Conservation (phyloP, 345 rosid genomes). For the Hibiscus mutabilis region DNA sequence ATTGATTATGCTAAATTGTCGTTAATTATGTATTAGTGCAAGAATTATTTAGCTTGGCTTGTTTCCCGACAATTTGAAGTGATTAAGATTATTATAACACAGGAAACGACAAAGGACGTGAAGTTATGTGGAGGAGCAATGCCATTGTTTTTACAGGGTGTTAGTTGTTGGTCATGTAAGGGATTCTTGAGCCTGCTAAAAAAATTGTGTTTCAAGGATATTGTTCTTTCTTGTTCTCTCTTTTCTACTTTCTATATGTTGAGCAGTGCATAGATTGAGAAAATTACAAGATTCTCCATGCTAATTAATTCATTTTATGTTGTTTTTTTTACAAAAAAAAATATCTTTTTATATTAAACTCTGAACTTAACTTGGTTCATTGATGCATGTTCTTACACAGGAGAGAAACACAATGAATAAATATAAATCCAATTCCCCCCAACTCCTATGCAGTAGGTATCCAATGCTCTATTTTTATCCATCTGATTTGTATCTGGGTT, state of each 20-base stretch:
- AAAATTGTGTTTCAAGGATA: background rate
- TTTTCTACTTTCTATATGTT: background rate
- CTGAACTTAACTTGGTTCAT: background rate
- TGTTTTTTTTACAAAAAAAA: too few relatives aligned
- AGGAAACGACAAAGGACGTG: background rate
- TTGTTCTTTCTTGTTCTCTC: background rate
- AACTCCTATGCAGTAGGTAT: background rate
- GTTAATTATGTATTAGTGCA: constrained; percentile 6
- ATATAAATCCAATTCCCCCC: background rate
- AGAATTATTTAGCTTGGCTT: constrained; percentile 9
- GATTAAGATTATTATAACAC: background rate
- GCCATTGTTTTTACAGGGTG: background rate
- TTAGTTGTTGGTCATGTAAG: background rate
- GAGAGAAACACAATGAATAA: background rate
- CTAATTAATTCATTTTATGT: background rate
- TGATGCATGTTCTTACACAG: background rate
- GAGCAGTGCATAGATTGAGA: too few relatives aligned
- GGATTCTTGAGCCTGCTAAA: constrained; percentile 3
- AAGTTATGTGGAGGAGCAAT: background rate
- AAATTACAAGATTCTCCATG: background rate
- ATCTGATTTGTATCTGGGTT: background rate
- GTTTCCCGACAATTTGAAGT: constrained; percentile 10
- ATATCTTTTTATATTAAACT: background rate
- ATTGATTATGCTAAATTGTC: constrained; percentile 9
- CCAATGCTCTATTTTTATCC: background rate